Conservation (phyloP, 192 early-diverging fungal species). For the Entomortierella lignicola region DNA sequence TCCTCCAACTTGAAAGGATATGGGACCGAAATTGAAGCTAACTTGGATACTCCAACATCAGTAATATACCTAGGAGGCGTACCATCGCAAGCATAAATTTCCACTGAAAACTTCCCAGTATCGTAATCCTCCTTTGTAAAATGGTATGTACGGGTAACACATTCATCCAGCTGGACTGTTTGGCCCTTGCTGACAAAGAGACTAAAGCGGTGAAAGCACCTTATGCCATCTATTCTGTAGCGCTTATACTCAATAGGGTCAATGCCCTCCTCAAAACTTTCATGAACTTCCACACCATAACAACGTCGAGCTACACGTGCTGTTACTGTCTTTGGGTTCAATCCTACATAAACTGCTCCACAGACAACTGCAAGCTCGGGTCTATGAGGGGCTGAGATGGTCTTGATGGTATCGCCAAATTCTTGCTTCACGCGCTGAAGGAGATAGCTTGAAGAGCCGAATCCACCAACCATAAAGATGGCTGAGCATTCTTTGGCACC, state of each 20-base stretch:
- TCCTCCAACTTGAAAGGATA: not conserved
- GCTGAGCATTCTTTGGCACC: too few relatives aligned
- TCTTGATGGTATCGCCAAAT: too few relatives aligned
- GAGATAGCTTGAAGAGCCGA: too few relatives aligned
- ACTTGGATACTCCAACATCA: not conserved
- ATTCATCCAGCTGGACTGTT: slow-evolving; percentile 20
- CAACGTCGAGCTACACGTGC: slow-evolving; percentile 30
- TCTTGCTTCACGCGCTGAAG: too few relatives aligned
- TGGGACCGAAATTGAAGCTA: not conserved
- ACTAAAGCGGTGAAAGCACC: slow-evolving; percentile 19
- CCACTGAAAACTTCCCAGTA: not conserved
- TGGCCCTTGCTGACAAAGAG: slow-evolving; percentile 22
- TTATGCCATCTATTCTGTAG: not conserved
- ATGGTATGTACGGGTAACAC: not conserved
- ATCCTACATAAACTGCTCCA: slow-evolving; percentile 62
- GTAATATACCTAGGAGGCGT: not conserved
- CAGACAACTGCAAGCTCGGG: slow-evolving; percentile 59
- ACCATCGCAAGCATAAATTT: not conserved
- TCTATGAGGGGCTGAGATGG: slow-evolving; percentile 38
- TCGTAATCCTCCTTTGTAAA: not conserved
- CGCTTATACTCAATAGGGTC: slow-evolving; percentile 5
- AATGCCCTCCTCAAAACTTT: not conserved
- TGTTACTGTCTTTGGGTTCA: slow-evolving; percentile 45
- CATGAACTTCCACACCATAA: slow-evolving; percentile 1
- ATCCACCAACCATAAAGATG: too few relatives aligned